These are phyloP conservation scores for Microstegium vimineum DNA, from an alignment of 176 grass and related monocot genomes.

Conservation along the genomic window DNA sequence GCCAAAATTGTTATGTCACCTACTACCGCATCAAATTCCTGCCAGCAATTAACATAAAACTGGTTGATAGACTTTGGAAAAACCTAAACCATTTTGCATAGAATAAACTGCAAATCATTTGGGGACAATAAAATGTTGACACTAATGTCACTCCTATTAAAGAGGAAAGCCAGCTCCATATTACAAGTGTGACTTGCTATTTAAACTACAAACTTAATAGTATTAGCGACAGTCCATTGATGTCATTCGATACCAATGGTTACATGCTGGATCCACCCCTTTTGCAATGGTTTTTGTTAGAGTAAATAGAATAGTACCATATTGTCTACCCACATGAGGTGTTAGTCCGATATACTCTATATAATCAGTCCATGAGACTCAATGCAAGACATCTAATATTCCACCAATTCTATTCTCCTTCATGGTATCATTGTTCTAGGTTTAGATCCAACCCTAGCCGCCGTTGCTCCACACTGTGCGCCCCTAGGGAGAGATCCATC, in stretches of 20 bases:
- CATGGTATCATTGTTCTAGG: too few species aligned
- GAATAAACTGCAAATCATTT: slow-evolving; percentile 6
- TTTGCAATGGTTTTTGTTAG: neutral
- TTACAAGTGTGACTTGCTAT: neutral
- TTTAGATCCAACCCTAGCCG: too few species aligned
- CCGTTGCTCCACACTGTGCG: too few species aligned
- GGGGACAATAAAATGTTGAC: neutral
- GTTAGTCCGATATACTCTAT: too few species aligned
- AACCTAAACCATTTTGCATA: neutral
- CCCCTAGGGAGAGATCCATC: too few species aligned
- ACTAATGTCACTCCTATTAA: neutral
- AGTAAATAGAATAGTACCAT: too few species aligned
- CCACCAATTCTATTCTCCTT: too few species aligned
- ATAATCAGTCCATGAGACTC: too few species aligned
- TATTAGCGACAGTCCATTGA: neutral
- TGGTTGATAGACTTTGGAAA: neutral
- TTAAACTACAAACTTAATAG: neutral
- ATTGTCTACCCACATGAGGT: too few species aligned
- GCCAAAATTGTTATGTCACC: slow-evolving; percentile 82
- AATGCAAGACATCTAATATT: too few species aligned
- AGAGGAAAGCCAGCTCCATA: neutral
- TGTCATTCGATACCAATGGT: too few species aligned
- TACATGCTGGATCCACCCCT: neutral
- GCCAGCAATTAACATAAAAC: neutral
- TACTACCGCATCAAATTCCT: slow-evolving; percentile 70